Evolutionary conservation across 2,329 filamentous ascomycete species (phyloP), one percentile per base, ranked within the genome.

Genomic region (Coleophoma eucalyptorum): DNA sequence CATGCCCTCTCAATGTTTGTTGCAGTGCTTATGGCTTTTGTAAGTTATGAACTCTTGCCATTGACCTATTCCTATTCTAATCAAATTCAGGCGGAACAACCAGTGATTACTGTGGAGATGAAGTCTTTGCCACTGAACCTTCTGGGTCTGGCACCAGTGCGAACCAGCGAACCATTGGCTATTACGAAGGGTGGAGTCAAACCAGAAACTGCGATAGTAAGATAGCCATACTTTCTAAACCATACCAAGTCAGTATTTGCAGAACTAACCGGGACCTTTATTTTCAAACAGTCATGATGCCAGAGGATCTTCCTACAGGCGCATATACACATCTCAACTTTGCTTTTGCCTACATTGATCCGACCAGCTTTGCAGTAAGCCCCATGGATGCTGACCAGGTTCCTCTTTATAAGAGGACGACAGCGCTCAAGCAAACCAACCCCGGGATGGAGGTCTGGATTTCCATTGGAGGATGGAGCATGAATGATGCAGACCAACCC

Each of bases 301-400:
- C 33, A 10, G 33, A 35, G n/a, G 33, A 35, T 35, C 33, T 35
- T 10, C 57, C 57, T 1, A 13, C 61, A 8, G 61, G 60, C 15
- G 46, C 34, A 60, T 65, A 46, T 31, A 65, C 57, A 2, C 62
- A 65, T 34, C 16, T 70, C 38, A 69, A 70, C 55, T 68, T 63
- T 43, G 69, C 72, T 0, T 76, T 74, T 48, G 69, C 65, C 0
- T 66, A 64, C 26, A 67, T 75, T 43, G 64, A 74, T 40, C 66
- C 72, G 0, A 40, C 42, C 0, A 65, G 64, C 1, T 70, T 58
- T 43, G 49, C 51, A 0, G 47, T 59, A 4, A 49, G 50, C 1
- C 61, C 67, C 1, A 66, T 65, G 58, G 51, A 57, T 11, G 21
- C 8, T 20, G 45, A 52, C 2, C 53, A 50, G 2, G 53, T 13